A percentile compares a stretch with the other conserved stretches of the same genome.
Conservation (phyloP, 2,329 filamentous ascomycete genomes). For the Helicocarpus griseus region DNA sequence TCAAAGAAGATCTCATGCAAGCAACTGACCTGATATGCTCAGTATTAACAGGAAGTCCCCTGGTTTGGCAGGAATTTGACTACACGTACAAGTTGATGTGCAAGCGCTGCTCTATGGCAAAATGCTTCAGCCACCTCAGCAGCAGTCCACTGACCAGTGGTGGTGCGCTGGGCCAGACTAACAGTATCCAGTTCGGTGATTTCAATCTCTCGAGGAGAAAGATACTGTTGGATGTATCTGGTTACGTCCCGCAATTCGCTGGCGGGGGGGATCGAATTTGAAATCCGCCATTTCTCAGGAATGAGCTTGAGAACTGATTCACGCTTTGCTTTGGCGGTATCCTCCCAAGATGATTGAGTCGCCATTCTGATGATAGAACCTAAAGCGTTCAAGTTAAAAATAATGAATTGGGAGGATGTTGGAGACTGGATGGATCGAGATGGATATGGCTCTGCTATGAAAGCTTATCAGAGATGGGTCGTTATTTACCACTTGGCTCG, state of each 20-base stretch:
- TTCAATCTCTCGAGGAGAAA: conserved; percentile 44
- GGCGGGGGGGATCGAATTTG: conserved; percentile 36
- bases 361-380: conserved; percentile 12
- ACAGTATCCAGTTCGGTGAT: conserved; percentile 54
- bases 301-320: conserved; percentile 45
- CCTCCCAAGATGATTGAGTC: conserved; percentile 35
- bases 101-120: conserved; percentile 47
- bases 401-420: neutral
- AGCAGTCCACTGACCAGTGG: conserved; percentile 46
- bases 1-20: conserved; percentile 48
- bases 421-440: too few species aligned
- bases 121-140: conserved; percentile 48
- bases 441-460: too few species aligned
- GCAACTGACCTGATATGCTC: conserved; percentile 33
- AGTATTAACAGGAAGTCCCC: neutral
- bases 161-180: conserved; percentile 46
- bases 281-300: conserved; percentile 47
- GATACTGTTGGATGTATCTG: conserved; percentile 48
- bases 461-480: too few species aligned
- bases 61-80: neutral
- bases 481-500: too few species aligned
- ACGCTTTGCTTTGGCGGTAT: conserved; percentile 43
- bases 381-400: neutral
- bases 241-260: conserved; percentile 49
- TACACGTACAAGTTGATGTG: conserved; percentile 48